Percentiles rank a stretch among this genome's conserved stretches.
Conservation (phyloP, 371 early-diverging fungal species). For the Mucor lusitanicus region DNA sequence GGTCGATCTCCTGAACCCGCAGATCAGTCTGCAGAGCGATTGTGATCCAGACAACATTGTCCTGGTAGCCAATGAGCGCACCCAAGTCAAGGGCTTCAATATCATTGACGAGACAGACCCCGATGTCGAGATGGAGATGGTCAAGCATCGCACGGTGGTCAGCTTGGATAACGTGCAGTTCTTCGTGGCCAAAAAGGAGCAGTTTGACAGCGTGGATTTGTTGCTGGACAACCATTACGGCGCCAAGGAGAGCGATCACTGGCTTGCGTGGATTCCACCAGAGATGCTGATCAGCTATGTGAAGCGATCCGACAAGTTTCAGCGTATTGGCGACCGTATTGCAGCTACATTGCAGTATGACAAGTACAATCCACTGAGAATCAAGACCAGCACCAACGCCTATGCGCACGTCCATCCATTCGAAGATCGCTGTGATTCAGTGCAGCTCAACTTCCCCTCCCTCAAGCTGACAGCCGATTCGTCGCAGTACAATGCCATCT, state of each 20-base stretch:
- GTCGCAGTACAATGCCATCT: constrained; percentile 60
- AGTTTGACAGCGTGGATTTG: constrained; percentile 18
- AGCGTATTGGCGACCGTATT: constrained; percentile 65
- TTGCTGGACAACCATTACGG: constrained; percentile 48
- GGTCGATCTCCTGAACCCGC: constrained; percentile 63
- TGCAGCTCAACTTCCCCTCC: constrained; percentile 63
- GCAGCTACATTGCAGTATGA: constrained; percentile 69
- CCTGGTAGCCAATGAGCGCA: constrained; percentile 58
- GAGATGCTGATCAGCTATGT: constrained; percentile 63
- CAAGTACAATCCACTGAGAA: constrained; percentile 68
- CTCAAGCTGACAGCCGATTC: constrained; percentile 65
- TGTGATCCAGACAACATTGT: constrained; percentile 29
- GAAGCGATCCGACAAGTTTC: constrained; percentile 48
- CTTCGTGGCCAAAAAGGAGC: constrained; percentile 52
- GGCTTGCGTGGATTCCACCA: constrained; percentile 86
- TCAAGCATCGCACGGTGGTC: constrained; percentile 65
- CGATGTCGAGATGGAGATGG: constrained; percentile 48
- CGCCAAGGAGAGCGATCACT: constrained; percentile 48
- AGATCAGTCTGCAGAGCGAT: constrained; percentile 56
- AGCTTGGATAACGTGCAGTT: constrained; percentile 76
- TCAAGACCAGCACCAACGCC: constrained; percentile 26
- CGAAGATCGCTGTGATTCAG: constrained; percentile 49
- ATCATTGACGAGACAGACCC: constrained; percentile 45
- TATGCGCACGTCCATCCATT: constrained; percentile 18
- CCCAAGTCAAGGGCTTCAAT: constrained; percentile 50